Base-by-base conservation (phyloP, 2,329 filamentous ascomycete genomes). In the Epichloe bromicola region DNA sequence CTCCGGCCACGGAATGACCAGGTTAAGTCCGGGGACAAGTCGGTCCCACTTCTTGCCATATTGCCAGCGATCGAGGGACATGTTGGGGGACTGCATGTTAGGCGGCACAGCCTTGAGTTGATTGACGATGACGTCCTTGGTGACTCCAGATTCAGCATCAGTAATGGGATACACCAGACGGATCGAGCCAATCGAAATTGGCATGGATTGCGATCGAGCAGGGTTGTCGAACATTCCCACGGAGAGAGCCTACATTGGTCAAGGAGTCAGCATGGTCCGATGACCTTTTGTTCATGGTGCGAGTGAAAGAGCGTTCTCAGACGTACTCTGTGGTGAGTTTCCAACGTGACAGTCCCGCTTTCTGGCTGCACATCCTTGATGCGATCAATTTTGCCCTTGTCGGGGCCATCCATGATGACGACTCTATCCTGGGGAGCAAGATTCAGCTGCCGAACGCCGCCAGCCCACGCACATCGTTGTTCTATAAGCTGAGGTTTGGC, bases 331-430 rank as follows among this genome's bases (percentile, higher is more conserved):
- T 85, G 82, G 54, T 82, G 59, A 23, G 75, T 78, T 55, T 80
- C 73, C 42, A 90, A 68, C n/a, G 68, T 73, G 44, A 88, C 71
- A 55, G 76, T 75, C 54, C 80, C 82, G 44, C 68, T 70, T 11
- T 74, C 66, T 4, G 62, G 55, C 56, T 80, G 69, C 44, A 94
- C 71, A 1, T 71, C 65, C 53, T 65, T 66, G 43, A 97, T 79
- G n/a, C 71, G 70, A 48, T 87, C 86, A 67, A 98, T 93, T 70
- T 84, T 87, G 60, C 89, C 89, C 70, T 83, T 85, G 61, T 93
- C 86, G 37, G 76, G 77, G 8, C 91, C 90, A 54, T 84, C 80
- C 50, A 88, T 70, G 53, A 97, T 70, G 49, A 91, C 86, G 34
- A 96, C 89, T 53, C 93, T 79, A 67, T 97, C 93, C 6, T 83